Evolutionary conservation across 331 rosid species (phyloP), one percentile per base, ranked within the genome.

Genomic region (Acacia pycnantha): DNA sequence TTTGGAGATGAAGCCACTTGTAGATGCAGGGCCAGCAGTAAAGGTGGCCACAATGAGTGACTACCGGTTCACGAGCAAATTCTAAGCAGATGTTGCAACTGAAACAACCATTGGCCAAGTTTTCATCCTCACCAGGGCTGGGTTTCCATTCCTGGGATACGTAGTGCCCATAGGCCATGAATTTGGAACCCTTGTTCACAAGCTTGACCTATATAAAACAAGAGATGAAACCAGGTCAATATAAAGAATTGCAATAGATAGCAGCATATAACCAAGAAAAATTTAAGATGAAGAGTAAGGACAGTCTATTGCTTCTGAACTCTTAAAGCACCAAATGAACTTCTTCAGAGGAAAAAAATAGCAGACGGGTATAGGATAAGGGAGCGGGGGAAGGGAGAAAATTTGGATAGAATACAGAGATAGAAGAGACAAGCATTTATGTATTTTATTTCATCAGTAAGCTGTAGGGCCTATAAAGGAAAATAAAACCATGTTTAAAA

Each of bases 1-100:
- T 91, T 77, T 89, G 95, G 61, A 91, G 84, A 18, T 77, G 88
- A 56, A 91, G 93, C 95, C 95, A 91, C 78, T 83, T 83, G 86
- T 91, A 89, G 81, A 91, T 91, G 87, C 95, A 91, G 66, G 91
- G 89, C 93, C 95, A 91, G 81, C 95, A 91, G 80, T 86, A 91
- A 61, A 91, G 93, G 77, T 89, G 95, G 81, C 95, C 95, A 22
- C 95, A 91, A 8, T 81, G 89, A 41, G 95, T 91, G 35, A 91
- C 93, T 22, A 91, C 84, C 3, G 95, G 93, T 79, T 89, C 95
- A 0, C 35, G 61, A 8, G 93, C 91, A 53, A 84, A 83, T 22
- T 91, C 95, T 47, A 91, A 76, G 83, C 95, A 91, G 79, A 91
- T 91, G 86, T 88, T 89, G 82, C 95, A 89, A 71, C 89, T 92